phyloP scores from a whole-genome alignment of 768 basidiomycete species.

The Amanita inopinata region DNA sequence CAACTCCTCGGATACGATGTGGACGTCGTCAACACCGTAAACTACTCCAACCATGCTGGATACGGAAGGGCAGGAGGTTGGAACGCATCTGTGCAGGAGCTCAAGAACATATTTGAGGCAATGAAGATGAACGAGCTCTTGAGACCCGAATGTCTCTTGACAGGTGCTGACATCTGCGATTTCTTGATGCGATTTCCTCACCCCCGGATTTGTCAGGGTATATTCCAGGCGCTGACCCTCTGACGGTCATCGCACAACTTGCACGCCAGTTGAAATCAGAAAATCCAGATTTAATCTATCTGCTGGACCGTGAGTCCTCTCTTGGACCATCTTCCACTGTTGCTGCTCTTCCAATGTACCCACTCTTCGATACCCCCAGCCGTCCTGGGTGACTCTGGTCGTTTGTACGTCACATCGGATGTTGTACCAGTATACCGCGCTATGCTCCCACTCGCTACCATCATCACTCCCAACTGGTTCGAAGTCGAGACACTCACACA shows the following conservation, averaged over 20 bases:
- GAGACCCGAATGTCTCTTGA: slow-evolving; percentile 63
- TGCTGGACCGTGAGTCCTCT: slow-evolving; percentile 84
- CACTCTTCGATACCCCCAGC: slow-evolving; percentile 34
- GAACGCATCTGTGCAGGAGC: slow-evolving; percentile 66
- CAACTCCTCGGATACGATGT: slow-evolving; percentile 92
- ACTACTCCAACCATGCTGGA: slow-evolving; percentile 92
- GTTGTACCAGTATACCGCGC: slow-evolving; percentile 81
- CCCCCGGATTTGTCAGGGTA: too few relatives aligned
- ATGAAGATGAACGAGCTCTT: slow-evolving; percentile 76
- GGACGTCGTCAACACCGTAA: slow-evolving; percentile 88
- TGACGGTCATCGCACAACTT: slow-evolving; percentile 55
- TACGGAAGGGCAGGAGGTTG: slow-evolving; percentile 78
- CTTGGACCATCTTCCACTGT: too few relatives aligned
- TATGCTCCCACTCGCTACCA: slow-evolving; percentile 74
- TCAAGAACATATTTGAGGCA: slow-evolving; percentile 61
- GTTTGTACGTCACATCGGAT: slow-evolving; percentile 78
- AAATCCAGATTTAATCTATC: slow-evolving; percentile 62
- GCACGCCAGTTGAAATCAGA: slow-evolving; percentile 49
- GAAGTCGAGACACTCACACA: slow-evolving; percentile 90
- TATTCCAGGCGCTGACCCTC: slow-evolving; percentile 74
- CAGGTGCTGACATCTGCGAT: slow-evolving; percentile 55
- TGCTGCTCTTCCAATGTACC: not conserved
- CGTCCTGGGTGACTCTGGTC: slow-evolving; percentile 89
- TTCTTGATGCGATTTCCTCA: too few relatives aligned
- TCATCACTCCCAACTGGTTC: slow-evolving; percentile 98